A percentile compares a stretch with the other conserved stretches of the same genome.
Conservation (phyloP, 495 filamentous ascomycete species). For the Bacidia rubella region DNA sequence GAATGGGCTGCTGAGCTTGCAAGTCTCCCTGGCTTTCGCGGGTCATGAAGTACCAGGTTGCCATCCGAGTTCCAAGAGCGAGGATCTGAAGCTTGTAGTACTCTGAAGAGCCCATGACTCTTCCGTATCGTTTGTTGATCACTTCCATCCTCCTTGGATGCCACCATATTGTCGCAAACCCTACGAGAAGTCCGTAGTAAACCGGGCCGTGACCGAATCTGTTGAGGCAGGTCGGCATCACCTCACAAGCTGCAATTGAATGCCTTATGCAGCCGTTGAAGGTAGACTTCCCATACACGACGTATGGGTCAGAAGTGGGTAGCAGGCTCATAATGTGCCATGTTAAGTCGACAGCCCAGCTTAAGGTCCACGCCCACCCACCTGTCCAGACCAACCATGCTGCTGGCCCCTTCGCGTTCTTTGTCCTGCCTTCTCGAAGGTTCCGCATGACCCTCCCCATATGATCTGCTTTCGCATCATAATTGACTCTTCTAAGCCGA, state of each 20-base stretch:
- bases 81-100: slow-evolving; percentile 60
- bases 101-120: slow-evolving; percentile 48
- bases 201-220: slow-evolving; percentile 26
- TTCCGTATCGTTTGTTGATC: slow-evolving; percentile 45
- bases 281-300: slow-evolving; percentile 9
- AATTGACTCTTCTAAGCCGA: slow-evolving; percentile 52
- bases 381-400: slow-evolving; percentile 29
- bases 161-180: slow-evolving; percentile 56
- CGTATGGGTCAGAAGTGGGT: slow-evolving; percentile 9
- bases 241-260: slow-evolving; percentile 13
- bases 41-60: slow-evolving; percentile 32
- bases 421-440: slow-evolving; percentile 33
- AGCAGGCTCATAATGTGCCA: slow-evolving; percentile 29
- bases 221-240: slow-evolving; percentile 23
- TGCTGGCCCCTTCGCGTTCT: slow-evolving; percentile 36
- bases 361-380: slow-evolving; percentile 13
- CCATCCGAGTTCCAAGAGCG: slow-evolving; percentile 41
- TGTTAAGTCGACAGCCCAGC: slow-evolving; percentile 28
- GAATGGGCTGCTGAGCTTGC: slow-evolving; percentile 32
- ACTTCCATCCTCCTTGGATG: slow-evolving; percentile 56
- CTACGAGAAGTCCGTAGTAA: slow-evolving; percentile 35
- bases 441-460: slow-evolving; percentile 58
- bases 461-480: slow-evolving; percentile 68
- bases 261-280: slow-evolving; percentile 22
- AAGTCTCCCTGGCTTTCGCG: slow-evolving; percentile 33